Evolutionary conservation across 2,329 filamentous ascomycete species (phyloP).

Genomic region (Davidsoniella virescens): DNA sequence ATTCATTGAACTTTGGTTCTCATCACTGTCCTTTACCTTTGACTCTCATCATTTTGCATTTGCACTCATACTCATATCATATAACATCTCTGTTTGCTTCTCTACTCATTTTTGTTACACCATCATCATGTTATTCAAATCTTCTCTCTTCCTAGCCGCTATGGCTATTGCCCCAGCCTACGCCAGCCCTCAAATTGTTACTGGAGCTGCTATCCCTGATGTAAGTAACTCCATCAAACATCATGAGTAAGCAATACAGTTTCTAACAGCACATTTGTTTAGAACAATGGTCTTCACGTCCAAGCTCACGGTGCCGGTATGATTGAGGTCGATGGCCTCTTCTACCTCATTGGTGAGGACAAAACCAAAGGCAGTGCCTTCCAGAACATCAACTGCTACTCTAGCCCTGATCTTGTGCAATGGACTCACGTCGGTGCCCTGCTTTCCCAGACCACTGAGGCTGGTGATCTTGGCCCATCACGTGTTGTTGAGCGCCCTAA

Average conservation of each 20-base stretch:
- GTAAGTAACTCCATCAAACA: slow-evolving; percentile 17
- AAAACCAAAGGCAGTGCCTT: slow-evolving; percentile 46
- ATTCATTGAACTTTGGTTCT: not conserved
- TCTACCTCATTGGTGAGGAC: slow-evolving; percentile 56
- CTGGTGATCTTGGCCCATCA: slow-evolving; percentile 42
- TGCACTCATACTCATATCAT: not conserved
- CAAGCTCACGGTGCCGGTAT: slow-evolving; percentile 52
- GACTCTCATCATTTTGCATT: not conserved
- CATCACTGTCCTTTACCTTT: not conserved
- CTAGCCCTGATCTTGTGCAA: slow-evolving; percentile 42
- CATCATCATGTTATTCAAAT: slow-evolving; percentile 1
- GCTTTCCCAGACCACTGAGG: slow-evolving; percentile 31
- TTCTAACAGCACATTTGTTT: not conserved
- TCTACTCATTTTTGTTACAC: not conserved
- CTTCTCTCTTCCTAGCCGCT: not conserved
- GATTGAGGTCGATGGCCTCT: slow-evolving; percentile 39
- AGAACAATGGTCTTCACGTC: slow-evolving; percentile 37
- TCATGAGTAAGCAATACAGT: not conserved
- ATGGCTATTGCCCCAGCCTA: slow-evolving; percentile 1
- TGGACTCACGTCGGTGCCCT: slow-evolving; percentile 47
- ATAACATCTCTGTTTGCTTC: not conserved
- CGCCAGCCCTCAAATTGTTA: slow-evolving; percentile 23
- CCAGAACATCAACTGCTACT: slow-evolving; percentile 52
- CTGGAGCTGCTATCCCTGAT: slow-evolving; percentile 31
- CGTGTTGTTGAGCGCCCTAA: slow-evolving; percentile 53